phyloP scores from a whole-genome alignment of 192 early-diverging fungal species.

The Coemansia sp. region DNA sequence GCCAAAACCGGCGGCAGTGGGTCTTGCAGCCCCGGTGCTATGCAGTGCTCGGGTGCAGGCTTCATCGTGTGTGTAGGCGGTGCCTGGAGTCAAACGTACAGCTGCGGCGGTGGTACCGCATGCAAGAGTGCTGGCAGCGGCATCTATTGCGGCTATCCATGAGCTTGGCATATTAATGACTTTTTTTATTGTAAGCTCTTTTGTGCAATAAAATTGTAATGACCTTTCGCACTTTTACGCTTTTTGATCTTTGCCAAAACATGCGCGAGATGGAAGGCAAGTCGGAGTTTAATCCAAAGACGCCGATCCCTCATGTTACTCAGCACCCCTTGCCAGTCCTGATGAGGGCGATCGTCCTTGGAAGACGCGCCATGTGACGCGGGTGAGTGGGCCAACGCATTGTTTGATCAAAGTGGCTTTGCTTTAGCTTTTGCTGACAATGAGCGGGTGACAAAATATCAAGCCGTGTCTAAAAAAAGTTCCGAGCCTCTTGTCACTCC shows the following conservation, averaged over 20 bases:
- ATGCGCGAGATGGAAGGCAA: not conserved
- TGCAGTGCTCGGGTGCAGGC: constrained; percentile 19
- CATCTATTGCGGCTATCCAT: constrained; percentile 19
- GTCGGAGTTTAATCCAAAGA: not conserved
- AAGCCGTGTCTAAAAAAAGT: not conserved
- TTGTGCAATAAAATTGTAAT: not conserved
- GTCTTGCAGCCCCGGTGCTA: constrained; percentile 15
- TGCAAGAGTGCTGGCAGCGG: constrained; percentile 17
- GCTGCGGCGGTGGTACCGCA: constrained; percentile 13
- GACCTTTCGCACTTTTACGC: not conserved
- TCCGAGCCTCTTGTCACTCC: not conserved
- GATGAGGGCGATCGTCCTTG: constrained; percentile 1
- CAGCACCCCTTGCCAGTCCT: not conserved
- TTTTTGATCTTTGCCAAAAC: not conserved
- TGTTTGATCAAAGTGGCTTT: not conserved
- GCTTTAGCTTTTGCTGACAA: not conserved
- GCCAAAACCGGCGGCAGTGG: constrained; percentile 2
- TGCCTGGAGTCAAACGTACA: constrained; percentile 19
- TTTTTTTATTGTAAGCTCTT: not conserved
- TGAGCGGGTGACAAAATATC: not conserved
- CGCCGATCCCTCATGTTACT: not conserved
- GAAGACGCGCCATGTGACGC: not conserved
- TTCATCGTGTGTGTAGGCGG: constrained; percentile 14
- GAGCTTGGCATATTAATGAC: not conserved
- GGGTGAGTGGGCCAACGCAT: not conserved